Percentiles rank a stretch among this genome's conserved stretches.
These are phyloP conservation scores for Xylaria hypoxylon DNA, from an alignment of 2,329 filamentous ascomycete species.

Conservation along the genomic window DNA sequence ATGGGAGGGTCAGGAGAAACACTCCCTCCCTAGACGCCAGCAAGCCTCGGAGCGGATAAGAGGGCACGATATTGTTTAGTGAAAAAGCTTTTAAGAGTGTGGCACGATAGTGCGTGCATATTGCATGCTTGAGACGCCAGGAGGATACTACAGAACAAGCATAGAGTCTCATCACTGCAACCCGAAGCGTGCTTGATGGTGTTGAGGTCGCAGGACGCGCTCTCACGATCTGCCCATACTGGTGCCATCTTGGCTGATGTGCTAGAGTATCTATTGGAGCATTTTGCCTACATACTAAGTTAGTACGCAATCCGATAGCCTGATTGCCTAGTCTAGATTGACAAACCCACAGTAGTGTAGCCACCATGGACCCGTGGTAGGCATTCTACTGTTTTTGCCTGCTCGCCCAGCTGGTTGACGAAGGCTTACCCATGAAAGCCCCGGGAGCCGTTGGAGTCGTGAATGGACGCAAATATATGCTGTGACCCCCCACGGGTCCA, in stretches of 20 bases:
- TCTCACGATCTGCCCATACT: constrained; percentile 40
- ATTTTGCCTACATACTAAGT: too few relatives aligned
- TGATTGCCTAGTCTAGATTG: constrained; percentile 35
- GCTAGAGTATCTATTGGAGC: constrained; percentile 30
- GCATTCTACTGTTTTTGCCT: constrained; percentile 6
- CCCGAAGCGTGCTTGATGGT: constrained; percentile 37
- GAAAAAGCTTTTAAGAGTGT: constrained; percentile 30
- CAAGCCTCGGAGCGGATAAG: constrained; percentile 32
- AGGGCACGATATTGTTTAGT: constrained; percentile 35
- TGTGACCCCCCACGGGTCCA: constrained; percentile 49
- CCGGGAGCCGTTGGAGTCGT: constrained; percentile 38
- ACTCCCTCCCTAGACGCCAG: constrained; percentile 32
- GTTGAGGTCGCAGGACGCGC: constrained; percentile 36
- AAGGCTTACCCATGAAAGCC: constrained; percentile 24
- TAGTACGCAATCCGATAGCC: constrained; percentile 38
- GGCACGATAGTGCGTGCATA: constrained; percentile 38
- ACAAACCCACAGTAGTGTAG: constrained; percentile 26
- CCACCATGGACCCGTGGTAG: constrained; percentile 20
- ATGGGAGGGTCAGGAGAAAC: constrained; percentile 34
- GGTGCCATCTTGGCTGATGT: constrained; percentile 35
- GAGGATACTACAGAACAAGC: constrained; percentile 35
- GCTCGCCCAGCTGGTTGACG: constrained; percentile 28
- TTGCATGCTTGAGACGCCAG: constrained; percentile 37
- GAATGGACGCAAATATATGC: constrained; percentile 43
- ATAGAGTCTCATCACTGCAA: constrained; percentile 37